A percentile compares a stretch with the other conserved stretches of the same genome.
phyloP scores from a whole-genome alignment of 192 early-diverging fungal genomes.

The Gonapodya sp. region DNA sequence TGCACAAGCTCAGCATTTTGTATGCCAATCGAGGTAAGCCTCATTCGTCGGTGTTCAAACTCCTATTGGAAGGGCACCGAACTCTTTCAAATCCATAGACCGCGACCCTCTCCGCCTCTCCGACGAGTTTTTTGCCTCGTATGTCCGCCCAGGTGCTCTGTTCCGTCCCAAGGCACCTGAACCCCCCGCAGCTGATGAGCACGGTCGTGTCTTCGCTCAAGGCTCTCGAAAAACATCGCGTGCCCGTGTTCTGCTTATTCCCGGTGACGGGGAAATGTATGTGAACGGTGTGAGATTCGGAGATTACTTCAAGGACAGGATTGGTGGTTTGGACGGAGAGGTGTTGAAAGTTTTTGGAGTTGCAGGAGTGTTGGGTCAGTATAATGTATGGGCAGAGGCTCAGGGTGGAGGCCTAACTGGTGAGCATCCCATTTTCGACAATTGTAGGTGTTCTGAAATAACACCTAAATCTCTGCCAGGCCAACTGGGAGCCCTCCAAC shows the following conservation, averaged over 20 bases:
- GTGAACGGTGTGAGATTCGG: neutral
- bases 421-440: neutral
- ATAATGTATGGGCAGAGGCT: slow-evolving; percentile 5
- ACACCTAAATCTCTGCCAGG: neutral
- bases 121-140: slow-evolving; percentile 4
- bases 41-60: neutral
- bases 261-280: neutral
- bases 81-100: neutral
- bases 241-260: neutral
- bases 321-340: neutral
- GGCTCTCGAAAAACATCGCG: slow-evolving; percentile 2
- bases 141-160: neutral
- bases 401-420: neutral
- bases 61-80: too few species aligned
- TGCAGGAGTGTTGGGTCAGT: neutral
- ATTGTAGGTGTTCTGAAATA: neutral
- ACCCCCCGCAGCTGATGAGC: neutral
- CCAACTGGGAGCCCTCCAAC: neutral
- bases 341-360: neutral
- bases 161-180: neutral
- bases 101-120: neutral
- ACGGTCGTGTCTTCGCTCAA: neutral
- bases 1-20: slow-evolving; percentile 9
- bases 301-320: neutral
- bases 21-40: neutral